Conservation (phyloP, 108 stramenopile genomes). For the Craspedostauros australis region DNA sequence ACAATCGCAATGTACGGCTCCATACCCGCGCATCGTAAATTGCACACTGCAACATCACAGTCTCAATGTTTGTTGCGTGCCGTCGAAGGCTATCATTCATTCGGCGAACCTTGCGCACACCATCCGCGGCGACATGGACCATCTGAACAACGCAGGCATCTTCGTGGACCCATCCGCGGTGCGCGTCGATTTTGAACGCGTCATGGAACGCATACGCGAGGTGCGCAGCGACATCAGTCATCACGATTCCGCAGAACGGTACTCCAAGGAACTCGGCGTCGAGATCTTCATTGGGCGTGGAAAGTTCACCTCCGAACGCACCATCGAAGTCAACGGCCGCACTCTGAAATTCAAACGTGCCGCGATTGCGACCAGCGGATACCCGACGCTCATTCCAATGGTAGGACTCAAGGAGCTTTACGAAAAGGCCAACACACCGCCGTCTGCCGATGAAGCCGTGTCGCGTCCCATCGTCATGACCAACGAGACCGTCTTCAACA, state of each 20-base stretch:
- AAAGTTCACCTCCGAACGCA: slow-evolving; percentile 39
- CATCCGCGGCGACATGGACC: slow-evolving; percentile 35
- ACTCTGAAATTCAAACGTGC: slow-evolving; percentile 62
- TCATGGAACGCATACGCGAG: slow-evolving; percentile 78
- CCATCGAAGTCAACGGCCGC: slow-evolving; percentile 51
- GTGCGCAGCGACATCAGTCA: slow-evolving; percentile 67
- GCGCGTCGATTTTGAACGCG: slow-evolving; percentile 71
- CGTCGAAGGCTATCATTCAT: slow-evolving; percentile 76
- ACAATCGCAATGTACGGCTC: not conserved
- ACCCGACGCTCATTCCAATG: slow-evolving; percentile 60
- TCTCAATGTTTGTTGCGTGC: slow-evolving; percentile 91
- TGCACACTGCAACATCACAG: slow-evolving; percentile 5
- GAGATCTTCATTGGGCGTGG: slow-evolving; percentile 58
- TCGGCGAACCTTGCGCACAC: slow-evolving; percentile 55
- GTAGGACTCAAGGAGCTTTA: slow-evolving; percentile 52
- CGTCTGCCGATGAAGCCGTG: slow-evolving; percentile 1
- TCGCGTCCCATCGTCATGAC: slow-evolving; percentile 67
- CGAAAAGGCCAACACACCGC: slow-evolving; percentile 23
- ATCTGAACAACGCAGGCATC: slow-evolving; percentile 59
- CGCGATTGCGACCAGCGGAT: slow-evolving; percentile 81
- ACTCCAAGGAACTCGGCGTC: slow-evolving; percentile 57
- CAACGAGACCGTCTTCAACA: slow-evolving; percentile 85
- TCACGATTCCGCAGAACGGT: slow-evolving; percentile 77
- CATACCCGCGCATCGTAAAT: not conserved
- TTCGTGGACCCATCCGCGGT: slow-evolving; percentile 42